Base-by-base conservation (phyloP, 306 rosid genomes). In the Biancaea sappan region DNA sequence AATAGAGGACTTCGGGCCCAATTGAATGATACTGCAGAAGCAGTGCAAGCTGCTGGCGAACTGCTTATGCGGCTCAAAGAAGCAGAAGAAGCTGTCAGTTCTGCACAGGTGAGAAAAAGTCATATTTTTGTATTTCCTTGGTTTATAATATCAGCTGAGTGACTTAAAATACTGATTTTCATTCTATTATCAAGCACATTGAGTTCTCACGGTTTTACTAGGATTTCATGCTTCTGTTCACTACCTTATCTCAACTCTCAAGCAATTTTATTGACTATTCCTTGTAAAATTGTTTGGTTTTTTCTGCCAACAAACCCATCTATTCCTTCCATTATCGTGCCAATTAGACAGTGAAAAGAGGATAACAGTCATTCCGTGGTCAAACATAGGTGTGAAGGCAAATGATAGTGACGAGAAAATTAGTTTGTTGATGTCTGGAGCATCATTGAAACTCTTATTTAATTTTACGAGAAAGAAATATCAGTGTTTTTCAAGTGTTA, bases 21-120 rank as follows among this genome's bases (percentile, higher is more conserved):
- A 77, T 79, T 95, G 84, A 89, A 89, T 81, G 98, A 95, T 78
- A 95, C 99, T 57, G 98, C 94, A 24, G 99, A 95, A 81, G 99
- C 98, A 76, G 96, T 95, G 69, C 98, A 95, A 85, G 99, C 99
- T 78, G 99, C 99, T 0, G 97, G 99, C 29, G 99, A 92, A 75
- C 83, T 95, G 77, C 99, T 95, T 64, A 87, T 90, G 74, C 91
- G 96, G 76, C 97, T 95, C 59, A 89, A 80, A 84, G 99, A 92
- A 85, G 90, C 99, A 25, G 98, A 95, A 84, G 98, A 90, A 64
- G 92, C 92, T 83, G 89, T 92, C 48, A 75, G 80, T 57, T 74
- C 78, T 73, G 86, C 96, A 48, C 92, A 95, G 97, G 99, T 95
- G 54, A 21, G 94, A 83, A 60, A 64, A 22, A 35, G 52, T 66